Base-by-base conservation (phyloP, 495 filamentous ascomycete genomes). In the Lasiosphaeris hirsuta region DNA sequence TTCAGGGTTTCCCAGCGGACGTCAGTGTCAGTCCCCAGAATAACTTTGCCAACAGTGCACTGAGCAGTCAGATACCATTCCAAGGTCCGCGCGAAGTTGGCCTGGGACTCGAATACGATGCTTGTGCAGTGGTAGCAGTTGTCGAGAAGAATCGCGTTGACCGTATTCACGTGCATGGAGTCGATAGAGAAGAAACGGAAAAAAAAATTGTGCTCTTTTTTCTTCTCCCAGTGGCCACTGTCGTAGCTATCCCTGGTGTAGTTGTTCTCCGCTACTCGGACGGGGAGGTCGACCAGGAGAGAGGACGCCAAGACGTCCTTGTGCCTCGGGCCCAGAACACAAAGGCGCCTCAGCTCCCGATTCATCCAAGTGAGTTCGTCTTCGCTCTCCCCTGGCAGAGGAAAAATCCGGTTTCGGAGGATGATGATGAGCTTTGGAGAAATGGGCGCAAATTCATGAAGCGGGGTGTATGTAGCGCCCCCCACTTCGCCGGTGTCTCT, bases 361-460 rank as follows among this genome's bases (percentile, higher is more conserved):
- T 0, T 1, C 36, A 46, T 36, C 44, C 15, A 60, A 4, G 62
- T 48, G 1, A 11, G 9, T 0, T 56, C 46, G 50, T 66, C 30
- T 8, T 19, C 38, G 44, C 70, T 67, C 36, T 71, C 63, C 10
- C 43, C 44, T 0, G 66, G 64, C 2, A 60, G 11, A 7, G 73
- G 72, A 10, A 76, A 41, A 0, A 65, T 0, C 36, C 13, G 9
- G 35, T 49, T 57, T 15, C 81, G 65, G 10, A 81, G 64, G 10
- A 84, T 64, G 18, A 83, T 72, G 59, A 82, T 73, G 10, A 84
- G 57, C 51, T 67, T 73, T 0, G 81, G 77, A 2, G 81, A 76
- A n/a, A 84, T 59, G 4, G 76, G 75, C 3, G 74, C 72, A 57
- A 84, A 75, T 7, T 64, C 54, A 46, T 84, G 79, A 23, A 72